Conservation (phyloP, 2,329 filamentous ascomycete species). For the Coniochaeta sp. region DNA sequence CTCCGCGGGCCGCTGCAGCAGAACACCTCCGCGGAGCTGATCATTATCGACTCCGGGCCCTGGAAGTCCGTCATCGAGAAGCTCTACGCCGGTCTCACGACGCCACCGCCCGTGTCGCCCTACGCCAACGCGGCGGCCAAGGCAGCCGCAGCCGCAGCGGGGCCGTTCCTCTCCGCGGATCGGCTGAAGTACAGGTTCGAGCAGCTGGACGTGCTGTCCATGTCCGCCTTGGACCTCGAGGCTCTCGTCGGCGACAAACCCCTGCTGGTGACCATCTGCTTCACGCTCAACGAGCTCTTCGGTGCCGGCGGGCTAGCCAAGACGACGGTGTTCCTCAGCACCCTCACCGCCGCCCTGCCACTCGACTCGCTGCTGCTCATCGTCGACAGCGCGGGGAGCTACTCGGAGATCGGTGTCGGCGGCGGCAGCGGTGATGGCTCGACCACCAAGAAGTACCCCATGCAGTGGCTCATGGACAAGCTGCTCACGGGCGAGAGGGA, state of each 20-base stretch:
- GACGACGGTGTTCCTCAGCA: conserved; percentile 70
- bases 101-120: conserved; percentile 39
- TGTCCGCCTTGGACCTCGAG: conserved; percentile 27
- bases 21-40: conserved; percentile 27
- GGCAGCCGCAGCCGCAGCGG: conserved; percentile 36
- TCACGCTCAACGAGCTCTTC: conserved; percentile 95
- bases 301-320: conserved; percentile 62
- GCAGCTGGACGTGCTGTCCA: conserved; percentile 41
- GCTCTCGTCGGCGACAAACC: conserved; percentile 23
- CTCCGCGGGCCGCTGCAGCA: conserved; percentile 20
- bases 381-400: conserved; percentile 88
- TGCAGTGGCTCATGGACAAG: conserved; percentile 88
- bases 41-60: conserved; percentile 71
- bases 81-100: conserved; percentile 50
- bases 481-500: conserved; percentile 50
- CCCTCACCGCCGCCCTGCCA: conserved; percentile 52
- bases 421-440: too few relatives aligned
- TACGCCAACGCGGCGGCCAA: conserved; percentile 43
- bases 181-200: conserved; percentile 34
- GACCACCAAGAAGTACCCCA: conserved; percentile 68
- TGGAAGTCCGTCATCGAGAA: conserved; percentile 60
- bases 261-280: conserved; percentile 72
- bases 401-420: conserved; percentile 73
- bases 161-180: conserved; percentile 30
- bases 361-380: conserved; percentile 67